These are phyloP conservation scores for Suillus brevipes DNA, from an alignment of 768 basidiomycete genomes.

Conservation along the genomic window DNA sequence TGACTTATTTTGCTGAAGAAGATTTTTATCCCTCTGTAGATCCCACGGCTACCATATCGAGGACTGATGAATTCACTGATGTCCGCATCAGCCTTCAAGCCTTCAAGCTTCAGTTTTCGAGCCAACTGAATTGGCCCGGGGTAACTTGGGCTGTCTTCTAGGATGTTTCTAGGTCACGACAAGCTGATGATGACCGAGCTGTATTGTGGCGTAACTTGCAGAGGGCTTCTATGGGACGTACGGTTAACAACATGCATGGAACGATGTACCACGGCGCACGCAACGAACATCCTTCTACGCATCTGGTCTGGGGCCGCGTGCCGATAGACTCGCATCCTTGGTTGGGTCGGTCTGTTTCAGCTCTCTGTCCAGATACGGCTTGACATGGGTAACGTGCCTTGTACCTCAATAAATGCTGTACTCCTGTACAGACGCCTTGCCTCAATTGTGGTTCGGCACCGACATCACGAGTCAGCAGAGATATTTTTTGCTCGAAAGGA, in stretches of 20 bases:
- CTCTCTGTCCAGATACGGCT: background rate
- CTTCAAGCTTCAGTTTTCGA: background rate
- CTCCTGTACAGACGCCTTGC: background rate
- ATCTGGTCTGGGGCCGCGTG: background rate
- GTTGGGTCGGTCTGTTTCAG: background rate
- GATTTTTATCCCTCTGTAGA: too few species aligned
- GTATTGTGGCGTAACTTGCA: background rate
- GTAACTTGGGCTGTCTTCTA: background rate
- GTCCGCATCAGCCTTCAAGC: background rate
- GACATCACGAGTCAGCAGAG: background rate
- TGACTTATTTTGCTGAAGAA: too few species aligned
- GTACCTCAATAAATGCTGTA: background rate
- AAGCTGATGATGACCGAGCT: background rate
- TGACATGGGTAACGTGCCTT: background rate
- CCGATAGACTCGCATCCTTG: background rate
- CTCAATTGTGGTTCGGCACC: background rate
- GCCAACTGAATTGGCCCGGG: background rate
- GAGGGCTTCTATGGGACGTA: background rate
- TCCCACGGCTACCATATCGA: too few species aligned
- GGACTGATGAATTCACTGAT: too few species aligned
- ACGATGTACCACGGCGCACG: background rate
- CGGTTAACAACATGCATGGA: background rate
- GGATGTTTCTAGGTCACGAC: background rate
- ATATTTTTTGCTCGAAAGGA: background rate
- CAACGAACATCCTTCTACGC: background rate